Base-by-base conservation (phyloP, 2,329 filamentous ascomycete species). In the Alternaria sp. region DNA sequence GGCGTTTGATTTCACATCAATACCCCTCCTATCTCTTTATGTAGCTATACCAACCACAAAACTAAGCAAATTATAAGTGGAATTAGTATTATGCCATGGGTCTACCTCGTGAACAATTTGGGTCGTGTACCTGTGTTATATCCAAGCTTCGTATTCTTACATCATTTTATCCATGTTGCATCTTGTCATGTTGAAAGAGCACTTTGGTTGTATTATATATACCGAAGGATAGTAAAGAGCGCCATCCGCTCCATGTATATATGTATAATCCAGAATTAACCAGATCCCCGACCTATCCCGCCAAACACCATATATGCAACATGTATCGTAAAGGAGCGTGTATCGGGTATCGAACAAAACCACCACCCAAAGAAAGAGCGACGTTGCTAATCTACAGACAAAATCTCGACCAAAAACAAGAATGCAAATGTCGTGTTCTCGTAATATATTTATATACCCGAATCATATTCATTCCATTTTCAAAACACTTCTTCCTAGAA, bases 221-320 rank as follows among this genome's bases (percentile, higher is more conserved):
- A 43, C 32, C 30, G 38, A 55, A 55, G 20, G 44, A 50, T 50
- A 54, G 56, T 36, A 59, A 41, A 32, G 48, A 59, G 56, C 56
- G 27, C 18, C 14, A 18, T 46, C 12, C 16, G 52, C 38, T 38
- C 25, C 20, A n/a, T 52, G 18, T 49, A 43, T 43, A 20, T 36
- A 34, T 38, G 4, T 40, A 54, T 22, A n/a, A 32, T 2, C 16
- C 40, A 20, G 2, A 8, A 12, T 20, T 32, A 20, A 22, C 25
- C 11, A 20, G 11, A 1, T n/a, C 8, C 34, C 7, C 34, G 4
- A 1, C 34, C 34, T 7, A 38, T 27, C 14, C 46, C 46, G 9
- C 30, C 30, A 50, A 50, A 50, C 30, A 50, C 46, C 46, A n/a
- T 25, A 27, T 38, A 50, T 50, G 32, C 46, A 36, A 11, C 2